phyloP scores from a whole-genome alignment of 352 stramenopile species.

The Thalassiosira livingstoniorum region DNA sequence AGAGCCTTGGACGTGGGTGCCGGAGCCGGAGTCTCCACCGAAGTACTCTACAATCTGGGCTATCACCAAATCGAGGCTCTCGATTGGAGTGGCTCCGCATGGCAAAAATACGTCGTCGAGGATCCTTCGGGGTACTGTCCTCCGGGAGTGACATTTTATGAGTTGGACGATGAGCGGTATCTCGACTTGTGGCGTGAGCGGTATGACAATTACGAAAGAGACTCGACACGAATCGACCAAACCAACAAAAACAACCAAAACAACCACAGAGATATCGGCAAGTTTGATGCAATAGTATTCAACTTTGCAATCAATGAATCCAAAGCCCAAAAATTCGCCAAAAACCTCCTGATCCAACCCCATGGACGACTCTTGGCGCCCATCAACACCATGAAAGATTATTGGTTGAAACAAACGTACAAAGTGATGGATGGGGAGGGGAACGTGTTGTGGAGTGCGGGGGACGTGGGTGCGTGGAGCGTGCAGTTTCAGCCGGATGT shows the following conservation, averaged over 20 bases:
- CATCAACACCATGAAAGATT: slow-evolving; percentile 79
- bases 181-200: slow-evolving; percentile 60
- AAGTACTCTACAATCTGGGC: slow-evolving; percentile 77
- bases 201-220: no score
- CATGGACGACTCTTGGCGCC: slow-evolving; percentile 74
- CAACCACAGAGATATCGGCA: slow-evolving; percentile 17
- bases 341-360: slow-evolving; percentile 57
- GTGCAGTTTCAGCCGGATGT: slow-evolving; percentile 86
- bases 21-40: slow-evolving; percentile 78
- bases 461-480: slow-evolving; percentile 81
- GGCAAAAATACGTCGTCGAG: slow-evolving; percentile 74
- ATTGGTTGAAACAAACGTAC: slow-evolving; percentile 85
- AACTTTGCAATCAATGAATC: slow-evolving; percentile 84
- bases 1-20: slow-evolving; percentile 76
- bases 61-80: slow-evolving; percentile 76
- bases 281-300: slow-evolving; percentile 79
- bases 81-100: slow-evolving; percentile 81
- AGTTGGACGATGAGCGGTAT: slow-evolving; percentile 82
- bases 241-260: no score
- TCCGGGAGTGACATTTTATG: slow-evolving; percentile 69
- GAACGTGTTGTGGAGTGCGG: slow-evolving; percentile 64
- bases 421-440: slow-evolving; percentile 66
- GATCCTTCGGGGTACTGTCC: slow-evolving; percentile 61
- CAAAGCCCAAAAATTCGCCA: slow-evolving; percentile 74
- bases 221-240: slow-evolving; percentile 16